Evolutionary conservation across 345 rosid genomes (phyloP), one percentile per base, ranked within the genome.

Genomic region (Erucastrum elatum): DNA sequence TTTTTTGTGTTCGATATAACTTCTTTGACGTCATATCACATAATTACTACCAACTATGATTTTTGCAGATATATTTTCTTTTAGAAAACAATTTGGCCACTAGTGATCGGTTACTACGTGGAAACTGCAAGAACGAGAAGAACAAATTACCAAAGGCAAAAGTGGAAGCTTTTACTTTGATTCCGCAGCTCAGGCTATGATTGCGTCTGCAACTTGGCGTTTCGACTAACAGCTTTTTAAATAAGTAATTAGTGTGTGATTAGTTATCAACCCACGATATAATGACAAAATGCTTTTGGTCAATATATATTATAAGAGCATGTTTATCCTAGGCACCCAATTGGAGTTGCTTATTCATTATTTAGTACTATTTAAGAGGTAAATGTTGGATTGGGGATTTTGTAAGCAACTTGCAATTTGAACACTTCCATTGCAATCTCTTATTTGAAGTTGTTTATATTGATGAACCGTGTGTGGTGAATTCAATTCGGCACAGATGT

Each of bases 241-340:
- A 60, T 62, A 73, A 67, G 70, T 68, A 61, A 34, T 27, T 46
- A 16, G 66, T 16, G 7, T 51, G 59, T 35, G 10, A 75, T 70
- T 80, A 69, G 71, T 75, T 80, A 56, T 31, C 55, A n/a, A 68
- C 64, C 71, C 62, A 75, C 11, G 8, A 25, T 51, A 69, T 64
- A 35, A 41, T 62, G 72, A 80, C 41, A 64, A 60, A 55, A 41
- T 64, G 25, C 73, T 53, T 30, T 10, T 56, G 64, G 76, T 70
- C 68, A 34, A 68, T 49, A 70, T n/a, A n/a, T 70, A 63, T 39
- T 75, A 80, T 80, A 80, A 80, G 83, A n/a, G n/a, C n/a, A n/a
- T n/a, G n/a, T n/a, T n/a, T n/a, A n/a, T n/a, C n/a, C n/a, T n/a
- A n/a, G n/a, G n/a, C n/a, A n/a, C n/a, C n/a, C n/a, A n/a, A n/a